Evolutionary conservation across 208 protist genomes (phyloP), one percentile per base, ranked within the genome.

Genomic region (Trypanosomatidae sp.): DNA sequence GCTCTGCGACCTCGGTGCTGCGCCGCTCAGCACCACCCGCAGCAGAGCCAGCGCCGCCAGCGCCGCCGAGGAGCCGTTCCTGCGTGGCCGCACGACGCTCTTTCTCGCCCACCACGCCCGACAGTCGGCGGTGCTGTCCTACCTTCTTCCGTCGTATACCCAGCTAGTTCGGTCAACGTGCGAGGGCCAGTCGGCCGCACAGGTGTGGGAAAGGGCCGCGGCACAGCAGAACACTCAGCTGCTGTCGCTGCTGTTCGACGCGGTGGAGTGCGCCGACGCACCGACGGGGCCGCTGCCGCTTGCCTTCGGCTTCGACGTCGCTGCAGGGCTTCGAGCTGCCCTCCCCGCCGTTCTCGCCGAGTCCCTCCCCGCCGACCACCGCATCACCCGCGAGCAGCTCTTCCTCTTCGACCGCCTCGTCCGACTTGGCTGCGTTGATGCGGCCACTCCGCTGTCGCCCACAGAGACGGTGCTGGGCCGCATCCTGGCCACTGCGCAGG

Each of bases 41-140:
- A 53, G 39, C 47, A 41, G 17, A n/a, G n/a, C n/a, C 13, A 10
- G 17, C 4, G 4, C 39, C 49, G 44, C 44, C 36, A 33, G 47
- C 44, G 5, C 60, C 13, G 47, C 58, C 15, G 17, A 13, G 5
- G 28, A 73, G 22, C 15, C 59, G 0, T 68, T 71, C 53, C 62
- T 83, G 3, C 6, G 43, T 28, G 71, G 82, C 6, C 74, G 79
- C 36, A 81, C 75, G 0, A 43, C 87, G 2, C 60, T 89, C 3
- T 91, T 89, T 62, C 80, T 91, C 19, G 82, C 87, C 19, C 87
- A 91, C 74, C 76, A 53, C 64, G 55, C 81, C 19, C 62, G 74
- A 28, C 84, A 91, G 47, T 8, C 39, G 17, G 3, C 70, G 5
- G 81, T 77, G 17, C 13, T 74, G 1, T 7, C n/a, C 9, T 50